A percentile compares a stretch with the other conserved stretches of the same genome.
These are phyloP conservation scores for Rhododendron henanense DNA, from an alignment of 148 eudicot species.

Conservation along the genomic window DNA sequence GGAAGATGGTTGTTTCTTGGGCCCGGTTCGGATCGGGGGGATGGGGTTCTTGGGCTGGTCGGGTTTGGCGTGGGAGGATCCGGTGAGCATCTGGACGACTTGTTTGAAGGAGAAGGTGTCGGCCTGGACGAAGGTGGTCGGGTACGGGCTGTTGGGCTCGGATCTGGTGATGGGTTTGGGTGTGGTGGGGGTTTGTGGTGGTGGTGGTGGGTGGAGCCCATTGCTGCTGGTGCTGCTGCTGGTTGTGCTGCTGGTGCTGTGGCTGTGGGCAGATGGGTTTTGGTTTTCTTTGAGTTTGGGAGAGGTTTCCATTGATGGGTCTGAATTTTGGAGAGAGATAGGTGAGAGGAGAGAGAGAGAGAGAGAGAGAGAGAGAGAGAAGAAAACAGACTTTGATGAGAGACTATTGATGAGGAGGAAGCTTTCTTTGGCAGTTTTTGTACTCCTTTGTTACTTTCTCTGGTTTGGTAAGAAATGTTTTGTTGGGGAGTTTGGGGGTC, in stretches of 20 bases:
- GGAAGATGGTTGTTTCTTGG: constrained; percentile 38
- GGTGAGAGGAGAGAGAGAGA: neutral
- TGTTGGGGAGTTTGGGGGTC: neutral
- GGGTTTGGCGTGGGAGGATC: constrained; percentile 42
- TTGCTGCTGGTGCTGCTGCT: constrained; percentile 23
- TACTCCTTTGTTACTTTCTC: constrained; percentile 15
- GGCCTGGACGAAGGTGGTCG: constrained; percentile 63
- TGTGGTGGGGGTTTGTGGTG: constrained; percentile 13
- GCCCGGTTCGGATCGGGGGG: constrained; percentile 33
- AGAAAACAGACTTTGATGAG: neutral
- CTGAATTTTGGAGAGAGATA: constrained; percentile 2
- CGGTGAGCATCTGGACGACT: constrained; percentile 61
- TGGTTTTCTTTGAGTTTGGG: constrained; percentile 19
- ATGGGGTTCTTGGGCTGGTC: constrained; percentile 31
- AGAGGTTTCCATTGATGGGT: constrained; percentile 41
- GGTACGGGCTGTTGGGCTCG: constrained; percentile 54
- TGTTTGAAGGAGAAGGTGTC: constrained; percentile 56
- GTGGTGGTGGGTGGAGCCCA: constrained; percentile 14
- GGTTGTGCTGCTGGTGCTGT: constrained; percentile 23
- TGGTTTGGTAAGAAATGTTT: constrained; percentile 26
- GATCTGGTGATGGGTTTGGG: constrained; percentile 43
- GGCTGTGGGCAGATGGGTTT: constrained; percentile 35
- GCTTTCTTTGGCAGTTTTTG: constrained; percentile 12
- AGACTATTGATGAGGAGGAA: neutral
- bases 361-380: neutral